phyloP scores from a whole-genome alignment of 768 basidiomycete genomes.

The Cystofilobasidium capitatum region DNA sequence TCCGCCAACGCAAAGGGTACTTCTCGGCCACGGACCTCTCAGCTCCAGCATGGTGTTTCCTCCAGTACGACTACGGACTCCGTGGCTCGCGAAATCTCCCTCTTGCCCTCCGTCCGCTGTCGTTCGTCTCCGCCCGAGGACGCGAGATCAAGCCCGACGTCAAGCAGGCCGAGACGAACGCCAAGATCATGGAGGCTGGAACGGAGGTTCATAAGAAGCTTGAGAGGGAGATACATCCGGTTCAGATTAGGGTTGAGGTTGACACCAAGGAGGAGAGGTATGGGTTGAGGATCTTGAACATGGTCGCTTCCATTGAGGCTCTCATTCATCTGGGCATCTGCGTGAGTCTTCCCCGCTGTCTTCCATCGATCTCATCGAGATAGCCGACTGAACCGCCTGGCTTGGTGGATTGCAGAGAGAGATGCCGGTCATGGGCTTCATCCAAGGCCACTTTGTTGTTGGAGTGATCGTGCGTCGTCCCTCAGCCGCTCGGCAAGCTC shows the following conservation, averaged over 20 bases:
- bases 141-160: constrained; percentile 37
- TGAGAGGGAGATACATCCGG: constrained; percentile 24
- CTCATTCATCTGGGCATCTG: constrained; percentile 20
- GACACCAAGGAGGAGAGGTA: constrained; percentile 18
- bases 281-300: constrained; percentile 18
- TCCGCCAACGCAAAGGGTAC: constrained; percentile 33
- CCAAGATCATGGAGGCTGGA: constrained; percentile 35
- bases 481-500: too few relatives aligned
- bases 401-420: neutral
- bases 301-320: constrained; percentile 20
- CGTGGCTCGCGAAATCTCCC: constrained; percentile 36
- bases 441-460: constrained; percentile 19
- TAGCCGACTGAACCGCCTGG: neutral
- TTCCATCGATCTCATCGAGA: neutral
- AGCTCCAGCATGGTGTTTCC: constrained; percentile 41
- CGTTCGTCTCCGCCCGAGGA: constrained; percentile 35
- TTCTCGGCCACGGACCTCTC: constrained; percentile 42
- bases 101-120: constrained; percentile 33
- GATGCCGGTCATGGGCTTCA: constrained; percentile 25
- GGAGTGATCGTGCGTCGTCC: constrained; percentile 16
- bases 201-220: constrained; percentile 20
- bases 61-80: constrained; percentile 38
- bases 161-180: constrained; percentile 35
- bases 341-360: too few relatives aligned
- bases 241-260: constrained; percentile 14